Evolutionary conservation across 1,284 basidiomycete species (phyloP).

Genomic region (Apiotrichum montevideense): DNA sequence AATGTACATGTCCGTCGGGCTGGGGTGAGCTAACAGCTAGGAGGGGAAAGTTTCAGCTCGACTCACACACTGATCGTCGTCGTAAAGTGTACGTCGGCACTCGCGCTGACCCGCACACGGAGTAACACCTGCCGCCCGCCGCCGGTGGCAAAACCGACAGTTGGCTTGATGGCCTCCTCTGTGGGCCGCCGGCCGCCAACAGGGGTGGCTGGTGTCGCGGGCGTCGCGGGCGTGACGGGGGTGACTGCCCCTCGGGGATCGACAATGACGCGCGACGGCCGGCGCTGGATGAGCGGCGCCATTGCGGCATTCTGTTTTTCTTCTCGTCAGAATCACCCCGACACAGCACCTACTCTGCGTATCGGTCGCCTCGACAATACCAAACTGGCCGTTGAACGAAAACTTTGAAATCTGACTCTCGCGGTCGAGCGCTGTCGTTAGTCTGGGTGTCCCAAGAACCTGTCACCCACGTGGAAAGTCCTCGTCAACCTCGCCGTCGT

Average conservation of each 20-base stretch:
- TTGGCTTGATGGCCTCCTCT: neutral
- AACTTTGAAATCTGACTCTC: constrained; percentile 80
- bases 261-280: constrained; percentile 37
- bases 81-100: constrained; percentile 71
- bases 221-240: constrained; percentile 5
- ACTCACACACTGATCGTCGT: constrained; percentile 83
- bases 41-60: neutral
- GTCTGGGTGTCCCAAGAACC: neutral
- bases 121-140: constrained; percentile 56
- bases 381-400: constrained; percentile 76
- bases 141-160: neutral
- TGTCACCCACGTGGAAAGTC: constrained; percentile 76
- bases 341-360: constrained; percentile 60
- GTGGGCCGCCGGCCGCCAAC: neutral
- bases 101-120: constrained; percentile 68
- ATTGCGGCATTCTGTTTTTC: constrained; percentile 75
- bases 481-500: constrained; percentile 96
- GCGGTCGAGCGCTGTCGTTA: constrained; percentile 72
- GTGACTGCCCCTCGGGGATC: constrained; percentile 13
- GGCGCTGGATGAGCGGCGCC: constrained; percentile 48
- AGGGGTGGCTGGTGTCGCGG: neutral
- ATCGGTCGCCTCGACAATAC: constrained; percentile 64
- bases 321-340: constrained; percentile 32
- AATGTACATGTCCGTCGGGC: constrained; percentile 92
- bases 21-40: constrained; percentile 38